Evolutionary conservation across 208 protist species (phyloP), one percentile per base, ranked within the genome.

Genomic region (Crithidia sp.): DNA sequence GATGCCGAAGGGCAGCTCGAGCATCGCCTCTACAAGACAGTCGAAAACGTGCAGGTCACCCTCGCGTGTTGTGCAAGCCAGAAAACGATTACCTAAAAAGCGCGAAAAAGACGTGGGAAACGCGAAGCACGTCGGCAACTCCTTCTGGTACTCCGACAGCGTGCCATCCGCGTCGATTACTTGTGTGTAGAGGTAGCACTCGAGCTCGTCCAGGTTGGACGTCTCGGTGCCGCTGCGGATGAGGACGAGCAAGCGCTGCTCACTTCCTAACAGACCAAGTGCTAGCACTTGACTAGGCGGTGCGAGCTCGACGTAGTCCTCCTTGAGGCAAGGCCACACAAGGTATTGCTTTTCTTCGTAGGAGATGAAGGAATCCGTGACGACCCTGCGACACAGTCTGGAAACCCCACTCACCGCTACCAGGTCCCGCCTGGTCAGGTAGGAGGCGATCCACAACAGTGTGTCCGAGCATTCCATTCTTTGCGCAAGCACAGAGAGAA

Each of bases 401-500:
- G 85, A 92, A n/a, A 90, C 81, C 7, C 71, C 76, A 17, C 82
- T 76, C 28, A 92, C 59, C 39, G 81, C 56, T 7, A 88, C 50
- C n/a, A 85, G 63, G 43, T 92, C 84, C 59, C 74, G 63, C 59
- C 82, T 84, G 39, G 44, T 76, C 62, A 88, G 56, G 70, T 79
- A 92, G 3, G 80, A 82, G 68, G 74, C 88, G 53, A 92, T 80
- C 45, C 81, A 17, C n/a, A 67, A 50, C 44, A 90, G 62, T 16
- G 74, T 88, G 59, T 89, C 85, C 13, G 65, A 43, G 67, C 84
- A 88, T n/a, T 90, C 71, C 83, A 90, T 89, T 41, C n/a, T 60
- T 66, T 17, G 19, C 40, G 17, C 7, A n/a, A 7, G 14, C 44
- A 7, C n/a, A 28, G 28, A 28, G 28, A 28, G 28, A 28, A 28